phyloP scores from a whole-genome alignment of 75 land plant genomes.

The Pseudotsuga menziesii region DNA sequence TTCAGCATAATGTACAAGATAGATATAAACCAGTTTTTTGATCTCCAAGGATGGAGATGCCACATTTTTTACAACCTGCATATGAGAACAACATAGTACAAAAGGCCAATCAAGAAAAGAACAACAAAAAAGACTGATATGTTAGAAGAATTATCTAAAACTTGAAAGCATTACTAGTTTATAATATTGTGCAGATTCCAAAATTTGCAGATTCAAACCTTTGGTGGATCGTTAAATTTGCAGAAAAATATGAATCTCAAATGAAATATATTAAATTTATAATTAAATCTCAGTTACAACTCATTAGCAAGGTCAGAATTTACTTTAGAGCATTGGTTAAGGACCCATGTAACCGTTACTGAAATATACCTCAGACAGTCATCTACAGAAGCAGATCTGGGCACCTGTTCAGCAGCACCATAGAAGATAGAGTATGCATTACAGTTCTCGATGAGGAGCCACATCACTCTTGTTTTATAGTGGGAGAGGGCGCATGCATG shows the following conservation, averaged over 20 bases:
- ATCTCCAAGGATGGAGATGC: conserved; percentile 89
- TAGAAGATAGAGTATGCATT: too few species aligned
- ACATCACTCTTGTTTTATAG: too few species aligned
- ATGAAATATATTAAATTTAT: not conserved
- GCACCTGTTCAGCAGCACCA: too few species aligned
- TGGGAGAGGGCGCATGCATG: too few species aligned
- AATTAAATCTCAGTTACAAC: not conserved
- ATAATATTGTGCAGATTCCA: too few species aligned
- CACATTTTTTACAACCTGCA: conserved; percentile 96
- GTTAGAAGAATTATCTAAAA: not conserved
- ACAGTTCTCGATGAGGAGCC: too few species aligned
- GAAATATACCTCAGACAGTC: not conserved
- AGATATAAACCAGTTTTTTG: conserved; percentile 96
- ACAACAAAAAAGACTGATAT: not conserved
- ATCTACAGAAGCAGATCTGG: too few species aligned
- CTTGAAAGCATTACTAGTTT: not conserved
- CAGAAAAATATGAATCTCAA: not conserved
- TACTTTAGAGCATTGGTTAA: not conserved
- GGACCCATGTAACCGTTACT: not conserved
- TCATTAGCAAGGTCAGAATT: not conserved
- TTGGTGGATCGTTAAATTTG: not conserved
- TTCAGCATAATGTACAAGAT: conserved; percentile 96
- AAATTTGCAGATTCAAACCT: not conserved
- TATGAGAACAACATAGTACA: not conserved
- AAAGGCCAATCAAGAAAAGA: not conserved